phyloP scores from a whole-genome alignment of 2,329 filamentous ascomycete genomes.

The Trichoderma endophyticum region DNA sequence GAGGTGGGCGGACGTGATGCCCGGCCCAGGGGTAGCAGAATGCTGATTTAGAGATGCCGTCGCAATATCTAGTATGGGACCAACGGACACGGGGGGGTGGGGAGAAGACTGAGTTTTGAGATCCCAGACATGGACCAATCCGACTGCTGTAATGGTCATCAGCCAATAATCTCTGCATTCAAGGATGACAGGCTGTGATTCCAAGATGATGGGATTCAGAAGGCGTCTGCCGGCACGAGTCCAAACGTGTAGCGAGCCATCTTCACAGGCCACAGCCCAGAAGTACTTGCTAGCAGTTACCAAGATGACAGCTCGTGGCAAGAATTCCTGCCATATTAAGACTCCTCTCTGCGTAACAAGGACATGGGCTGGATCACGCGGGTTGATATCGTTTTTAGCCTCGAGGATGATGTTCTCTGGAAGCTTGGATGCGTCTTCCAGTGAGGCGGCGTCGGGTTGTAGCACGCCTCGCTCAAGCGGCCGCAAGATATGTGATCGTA shows the following conservation, averaged over 20 bases:
- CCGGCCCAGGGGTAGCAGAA: constrained; percentile 70
- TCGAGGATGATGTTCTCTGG: constrained; percentile 77
- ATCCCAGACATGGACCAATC: constrained; percentile 92
- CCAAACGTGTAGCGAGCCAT: constrained; percentile 87
- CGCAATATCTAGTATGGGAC: constrained; percentile 83
- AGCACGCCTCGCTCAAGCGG: constrained; percentile 68
- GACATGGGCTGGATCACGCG: constrained; percentile 78
- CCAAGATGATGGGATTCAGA: constrained; percentile 79
- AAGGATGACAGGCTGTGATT: constrained; percentile 90
- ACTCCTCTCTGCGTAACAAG: constrained; percentile 77
- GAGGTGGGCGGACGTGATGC: constrained; percentile 84
- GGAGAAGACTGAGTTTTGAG: constrained; percentile 77
- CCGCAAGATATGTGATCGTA: constrained; percentile 77
- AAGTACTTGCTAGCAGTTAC: constrained; percentile 87
- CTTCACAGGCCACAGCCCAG: constrained; percentile 91
- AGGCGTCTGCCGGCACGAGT: constrained; percentile 85
- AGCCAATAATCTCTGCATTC: constrained; percentile 89
- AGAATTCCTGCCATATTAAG: constrained; percentile 87
- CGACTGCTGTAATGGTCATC: constrained; percentile 82
- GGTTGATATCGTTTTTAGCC: constrained; percentile 76
- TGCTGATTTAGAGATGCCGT: constrained; percentile 75
- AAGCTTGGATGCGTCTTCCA: constrained; percentile 60
- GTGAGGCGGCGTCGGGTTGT: constrained; percentile 46
- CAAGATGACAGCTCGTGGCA: constrained; percentile 82
- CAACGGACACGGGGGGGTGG: constrained; percentile 85